Evolutionary conservation across 2,329 filamentous ascomycete species (phyloP).

Genomic region (Penicillium crustosum): DNA sequence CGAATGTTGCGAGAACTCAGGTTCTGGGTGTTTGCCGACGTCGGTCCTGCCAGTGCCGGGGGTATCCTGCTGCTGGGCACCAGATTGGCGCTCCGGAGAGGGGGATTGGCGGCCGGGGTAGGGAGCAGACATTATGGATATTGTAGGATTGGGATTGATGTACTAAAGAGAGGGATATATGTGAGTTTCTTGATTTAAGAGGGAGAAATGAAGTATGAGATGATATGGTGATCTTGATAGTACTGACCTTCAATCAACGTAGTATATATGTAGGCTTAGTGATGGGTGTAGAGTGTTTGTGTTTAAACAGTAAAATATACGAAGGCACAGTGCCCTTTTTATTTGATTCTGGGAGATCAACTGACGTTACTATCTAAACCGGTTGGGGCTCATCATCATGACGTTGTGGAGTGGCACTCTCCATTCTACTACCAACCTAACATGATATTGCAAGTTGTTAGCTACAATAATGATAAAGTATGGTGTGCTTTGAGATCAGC

Average conservation of each 20-base stretch:
- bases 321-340: background rate
- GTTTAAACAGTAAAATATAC: background rate
- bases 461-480: background rate
- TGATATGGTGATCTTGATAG: background rate
- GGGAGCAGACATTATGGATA: slow-evolving; percentile 57
- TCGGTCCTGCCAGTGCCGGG: slow-evolving; percentile 60
- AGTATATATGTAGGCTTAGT: background rate
- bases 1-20: slow-evolving; percentile 19
- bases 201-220: background rate
- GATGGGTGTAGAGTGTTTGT: background rate
- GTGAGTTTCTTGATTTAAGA: background rate
- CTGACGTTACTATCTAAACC: slow-evolving; percentile 22
- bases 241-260: background rate
- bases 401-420: slow-evolving; percentile 21
- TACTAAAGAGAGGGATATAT: background rate
- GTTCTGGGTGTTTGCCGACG: slow-evolving; percentile 35
- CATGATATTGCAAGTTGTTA: no score
- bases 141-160: background rate
- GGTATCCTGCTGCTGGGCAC: slow-evolving; percentile 61
- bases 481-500: rapidly evolving
- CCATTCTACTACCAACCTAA: background rate
- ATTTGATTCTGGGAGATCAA: background rate
- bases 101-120: slow-evolving; percentile 74
- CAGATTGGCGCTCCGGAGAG: slow-evolving; percentile 66
- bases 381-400: slow-evolving; percentile 32